Conservation (phyloP, 1,284 basidiomycete genomes). For the Blastosporella zonata region DNA sequence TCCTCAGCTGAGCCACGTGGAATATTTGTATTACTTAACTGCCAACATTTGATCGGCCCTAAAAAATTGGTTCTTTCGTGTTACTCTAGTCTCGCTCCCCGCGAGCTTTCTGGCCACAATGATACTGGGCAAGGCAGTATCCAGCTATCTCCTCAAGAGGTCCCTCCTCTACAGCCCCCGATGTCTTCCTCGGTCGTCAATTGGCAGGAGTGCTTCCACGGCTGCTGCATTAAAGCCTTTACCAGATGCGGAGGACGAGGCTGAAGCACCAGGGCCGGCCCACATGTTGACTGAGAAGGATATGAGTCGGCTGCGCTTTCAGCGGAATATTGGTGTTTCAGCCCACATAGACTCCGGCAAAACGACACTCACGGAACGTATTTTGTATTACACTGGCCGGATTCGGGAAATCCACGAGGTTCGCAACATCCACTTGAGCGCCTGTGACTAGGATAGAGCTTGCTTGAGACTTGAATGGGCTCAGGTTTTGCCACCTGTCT, state of each 20-base stretch:
- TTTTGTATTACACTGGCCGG: conserved; percentile 95
- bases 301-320: conserved; percentile 52
- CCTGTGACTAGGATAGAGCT: conserved; percentile 17
- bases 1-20: too few relatives aligned
- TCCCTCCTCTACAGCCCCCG: conserved; percentile 1
- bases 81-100: background rate
- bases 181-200: conserved; percentile 10
- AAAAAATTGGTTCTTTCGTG: background rate
- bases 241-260: conserved; percentile 4
- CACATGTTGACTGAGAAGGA: conserved; percentile 55
- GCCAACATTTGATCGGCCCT: too few relatives aligned
- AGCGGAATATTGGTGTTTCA: conserved; percentile 83
- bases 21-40: too few relatives aligned
- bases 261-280: conserved; percentile 15
- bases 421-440: conserved; percentile 25
- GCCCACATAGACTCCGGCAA: conserved; percentile 98
- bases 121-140: conserved; percentile 20
- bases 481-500: conserved; percentile 10
- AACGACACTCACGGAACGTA: conserved; percentile 97
- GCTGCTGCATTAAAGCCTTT: conserved; percentile 23
- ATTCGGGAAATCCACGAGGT: conserved; percentile 98
- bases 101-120: conserved; percentile 9
- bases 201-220: conserved; percentile 17
- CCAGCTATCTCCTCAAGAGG: conserved; percentile 12
- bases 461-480: conserved; percentile 14